Evolutionary conservation across 2,329 filamentous ascomycete genomes (phyloP).

Genomic region (Xylaria multiplex): DNA sequence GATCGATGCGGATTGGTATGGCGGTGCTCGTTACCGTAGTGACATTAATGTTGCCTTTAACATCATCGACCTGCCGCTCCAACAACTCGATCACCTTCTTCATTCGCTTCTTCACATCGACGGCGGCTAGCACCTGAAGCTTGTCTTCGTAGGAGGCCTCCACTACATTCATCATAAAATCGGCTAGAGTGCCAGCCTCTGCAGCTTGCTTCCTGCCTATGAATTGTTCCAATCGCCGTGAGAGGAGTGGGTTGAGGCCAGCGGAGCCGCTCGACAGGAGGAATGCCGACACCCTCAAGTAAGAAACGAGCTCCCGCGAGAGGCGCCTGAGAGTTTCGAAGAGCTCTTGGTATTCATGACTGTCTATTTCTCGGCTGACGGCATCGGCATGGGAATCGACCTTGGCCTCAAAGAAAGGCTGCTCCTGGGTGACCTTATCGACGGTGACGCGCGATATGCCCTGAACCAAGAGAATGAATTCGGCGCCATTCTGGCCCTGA

Average conservation of each 20-base stretch:
- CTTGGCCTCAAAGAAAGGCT: constrained; percentile 86
- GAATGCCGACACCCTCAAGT: constrained; percentile 86
- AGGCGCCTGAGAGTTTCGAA: constrained; percentile 86
- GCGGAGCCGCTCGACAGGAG: constrained; percentile 73
- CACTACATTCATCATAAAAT: constrained; percentile 96
- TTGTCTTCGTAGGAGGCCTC: constrained; percentile 92
- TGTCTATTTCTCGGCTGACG: constrained; percentile 42
- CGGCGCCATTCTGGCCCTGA: constrained; percentile 76
- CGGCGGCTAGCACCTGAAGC: constrained; percentile 81
- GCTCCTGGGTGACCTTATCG: constrained; percentile 78
- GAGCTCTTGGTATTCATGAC: constrained; percentile 60
- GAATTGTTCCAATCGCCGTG: constrained; percentile 85
- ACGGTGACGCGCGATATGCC: constrained; percentile 81
- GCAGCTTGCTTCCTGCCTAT: constrained; percentile 83
- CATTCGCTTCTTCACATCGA: constrained; percentile 81
- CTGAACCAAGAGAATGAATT: constrained; percentile 87
- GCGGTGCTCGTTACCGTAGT: constrained; percentile 77
- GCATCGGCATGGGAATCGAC: constrained; percentile 59
- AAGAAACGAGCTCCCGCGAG: constrained; percentile 85
- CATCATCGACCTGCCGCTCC: constrained; percentile 80
- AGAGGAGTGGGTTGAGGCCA: constrained; percentile 82
- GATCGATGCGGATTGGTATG: constrained; percentile 67
- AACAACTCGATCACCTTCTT: constrained; percentile 85
- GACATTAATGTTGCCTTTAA: constrained; percentile 89
- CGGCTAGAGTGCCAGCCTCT: constrained; percentile 86